Evolutionary conservation across 1,139 yeast species (phyloP), one percentile per base, ranked within the genome.

Genomic region (Kodamaea fungicola): DNA sequence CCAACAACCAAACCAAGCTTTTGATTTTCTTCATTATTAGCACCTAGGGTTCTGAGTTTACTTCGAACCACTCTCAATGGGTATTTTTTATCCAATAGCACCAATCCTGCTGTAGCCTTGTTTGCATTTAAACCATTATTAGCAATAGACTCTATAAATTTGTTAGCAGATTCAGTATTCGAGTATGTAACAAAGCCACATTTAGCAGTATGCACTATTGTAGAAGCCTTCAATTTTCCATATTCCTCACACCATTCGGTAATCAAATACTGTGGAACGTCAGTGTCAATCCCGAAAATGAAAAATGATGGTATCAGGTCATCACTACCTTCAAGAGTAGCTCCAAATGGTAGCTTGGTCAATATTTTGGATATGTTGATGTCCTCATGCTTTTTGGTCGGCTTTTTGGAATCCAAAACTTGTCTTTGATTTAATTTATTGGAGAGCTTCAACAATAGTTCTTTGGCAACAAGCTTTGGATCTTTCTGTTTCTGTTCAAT

Each of bases 11-110:
- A 47, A 3, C 82, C 74, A 7, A 83, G 57, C 45, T 78, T 77
- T 34, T 64, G 54, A 39, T 74, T 74, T 32, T 78, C 82, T 8
- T 68, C 69, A 28, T 64, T 63, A 2, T 71, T 54, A 5, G 54
- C 51, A 1, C 83, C 83, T 30, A 82, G 53, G 1, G 72, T 57
- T 41, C 69, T 60, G 4, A 76, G 77, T 33, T 72, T 74, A 12
- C 90, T 83, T 89, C 90, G 84, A 22, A 76, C 72, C 0, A 82
- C 71, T 32, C 89, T 57, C 33, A 84, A 50, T 4, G 87, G 83
- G 40, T 50, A 55, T 40, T 53, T 58, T 6, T 54, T 52, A 4
- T 62, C 66, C 3, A 70, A 42, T 3, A 68, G 35, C 21, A 66
- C 41, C 32, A 69, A 44, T 1, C 71, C 75, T 1, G 74, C 68